Percentiles rank a stretch among this genome's conserved stretches.
phyloP scores from a whole-genome alignment of 352 stramenopile genomes.

The Pythium aphanidermatum region DNA sequence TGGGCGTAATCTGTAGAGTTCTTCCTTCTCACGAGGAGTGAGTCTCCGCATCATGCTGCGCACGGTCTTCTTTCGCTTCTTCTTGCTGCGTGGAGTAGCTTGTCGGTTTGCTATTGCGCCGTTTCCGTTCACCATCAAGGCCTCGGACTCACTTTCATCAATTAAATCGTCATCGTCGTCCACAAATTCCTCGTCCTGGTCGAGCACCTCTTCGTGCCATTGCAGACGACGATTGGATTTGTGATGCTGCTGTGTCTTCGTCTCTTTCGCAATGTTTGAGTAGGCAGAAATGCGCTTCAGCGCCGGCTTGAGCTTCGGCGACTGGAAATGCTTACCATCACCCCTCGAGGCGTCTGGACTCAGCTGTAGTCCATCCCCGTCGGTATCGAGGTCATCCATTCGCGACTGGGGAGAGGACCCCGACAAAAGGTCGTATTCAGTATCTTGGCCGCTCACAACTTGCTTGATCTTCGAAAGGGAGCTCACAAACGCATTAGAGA shows the following conservation, averaged over 20 bases:
- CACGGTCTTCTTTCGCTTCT: constrained; percentile 79
- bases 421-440: constrained; percentile 73
- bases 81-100: constrained; percentile 57
- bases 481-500: constrained; percentile 49
- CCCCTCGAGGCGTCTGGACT: constrained; percentile 56
- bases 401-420: constrained; percentile 39
- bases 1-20: constrained; percentile 71
- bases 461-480: constrained; percentile 58
- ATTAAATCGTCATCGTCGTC: constrained; percentile 34
- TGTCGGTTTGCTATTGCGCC: constrained; percentile 43
- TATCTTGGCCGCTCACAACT: constrained; percentile 42
- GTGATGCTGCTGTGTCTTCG: constrained; percentile 27
- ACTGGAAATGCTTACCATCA: constrained; percentile 55
- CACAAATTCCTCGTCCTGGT: constrained; percentile 74
- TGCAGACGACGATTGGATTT: constrained; percentile 40
- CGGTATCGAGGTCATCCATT: constrained; percentile 69
- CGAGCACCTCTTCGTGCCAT: constrained; percentile 76
- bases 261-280: constrained; percentile 34
- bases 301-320: constrained; percentile 40
- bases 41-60: constrained; percentile 74
- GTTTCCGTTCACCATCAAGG: constrained; percentile 44
- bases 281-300: constrained; percentile 81
- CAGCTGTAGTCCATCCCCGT: constrained; percentile 78
- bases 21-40: constrained; percentile 77
- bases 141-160: constrained; percentile 39